Evolutionary conservation across 2,329 filamentous ascomycete species (phyloP), one percentile per base, ranked within the genome.

Genomic region (Venturia effusa): DNA sequence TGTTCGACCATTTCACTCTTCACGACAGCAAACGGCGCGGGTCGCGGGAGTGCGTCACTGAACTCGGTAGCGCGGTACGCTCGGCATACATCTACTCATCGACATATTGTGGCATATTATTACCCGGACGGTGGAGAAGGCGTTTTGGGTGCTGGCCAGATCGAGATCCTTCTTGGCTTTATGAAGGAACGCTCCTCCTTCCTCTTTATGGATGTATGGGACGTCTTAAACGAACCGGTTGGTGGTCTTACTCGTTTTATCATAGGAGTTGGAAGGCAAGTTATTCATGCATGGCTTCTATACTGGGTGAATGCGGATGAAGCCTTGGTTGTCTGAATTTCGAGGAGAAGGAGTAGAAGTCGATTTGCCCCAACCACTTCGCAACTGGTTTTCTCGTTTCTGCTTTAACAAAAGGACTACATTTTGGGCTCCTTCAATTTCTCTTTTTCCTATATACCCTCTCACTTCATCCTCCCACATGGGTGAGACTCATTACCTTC

Each of bases 371-470:
- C 22, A 27, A 27, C 45, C 17, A 24, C 30, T n/a, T 11, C 27
- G 30, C 27, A 34, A 17, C 30, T 19, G 30, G 19, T 8, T 34
- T 30, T 55, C 24, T 32, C 43, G 37, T 57, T 57, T n/a, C 34
- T 57, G 51, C 51, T 57, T n/a, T 2, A 5, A n/a, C 24, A n/a
- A 34, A 57, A 34, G 17, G 51, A 34, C 51, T 34, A 24, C 19
- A 17, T 57, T 30, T 57, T 32, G 51, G 27, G 32, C n/a, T 57
- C 22, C 34, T 57, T 57, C 4, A n/a, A 5, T 57, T 30, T 19
- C 30, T 57, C 34, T 32, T 55, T 57, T 57, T 15, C 51, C 27
- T 57, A 57, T 57, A 57, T 57, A 57, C 51, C 51, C 51, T 57
- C 51, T 34, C 51, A 57, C 51, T 34, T 19, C 19, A 34, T 34